Base-by-base conservation (phyloP, 495 filamentous ascomycete species). In the Penicillium manginii region DNA sequence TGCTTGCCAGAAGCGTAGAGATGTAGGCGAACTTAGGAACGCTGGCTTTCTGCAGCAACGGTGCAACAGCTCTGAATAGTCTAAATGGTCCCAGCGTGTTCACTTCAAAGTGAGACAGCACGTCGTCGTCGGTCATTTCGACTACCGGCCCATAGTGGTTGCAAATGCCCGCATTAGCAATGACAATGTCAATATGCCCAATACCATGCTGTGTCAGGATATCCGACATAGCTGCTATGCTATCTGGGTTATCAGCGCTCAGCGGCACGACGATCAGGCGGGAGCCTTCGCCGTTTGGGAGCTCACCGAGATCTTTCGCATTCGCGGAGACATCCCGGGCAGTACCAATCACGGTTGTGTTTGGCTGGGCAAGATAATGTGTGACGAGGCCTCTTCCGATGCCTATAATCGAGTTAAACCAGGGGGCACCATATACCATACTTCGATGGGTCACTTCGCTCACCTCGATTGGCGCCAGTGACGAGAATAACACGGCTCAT, bases 141-240 rank as follows among this genome's bases (percentile, higher is more conserved):
- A 51, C 23, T 22, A 66, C 26, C 18, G 60, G 55, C 18, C 55
- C 63, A 53, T 51, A 70, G 52, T 66, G 59, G 21, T 73, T 54
- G 57, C 66, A 67, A 12, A 75, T 62, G 3, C 77, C 81, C 1
- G 82, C 80, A 57, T 83, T 84, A 50, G 81, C 75, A 37, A 84
- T 69, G 21, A 83, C 75, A 8, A 78, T 60, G 61, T 84, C 79
- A 39, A 84, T 58, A 19, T 67, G 54, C 2, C n/a, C 31, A 39
- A 67, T 53, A 5, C 21, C 21, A 43, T 67, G 60, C 39, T 61
- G 45, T 15, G 21, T 57, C 19, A 57, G 50, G 15, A 67, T 17
- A 50, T 40, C 15, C 12, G 12, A 48, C 1, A 42, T 29, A 1
- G 60, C 57, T 2, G 62, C 43, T 5, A 19, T 55, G 53, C 78